Evolutionary conservation across 169 alveolate genomes (phyloP).

Genomic region (Plasmodium falciparum): DNA sequence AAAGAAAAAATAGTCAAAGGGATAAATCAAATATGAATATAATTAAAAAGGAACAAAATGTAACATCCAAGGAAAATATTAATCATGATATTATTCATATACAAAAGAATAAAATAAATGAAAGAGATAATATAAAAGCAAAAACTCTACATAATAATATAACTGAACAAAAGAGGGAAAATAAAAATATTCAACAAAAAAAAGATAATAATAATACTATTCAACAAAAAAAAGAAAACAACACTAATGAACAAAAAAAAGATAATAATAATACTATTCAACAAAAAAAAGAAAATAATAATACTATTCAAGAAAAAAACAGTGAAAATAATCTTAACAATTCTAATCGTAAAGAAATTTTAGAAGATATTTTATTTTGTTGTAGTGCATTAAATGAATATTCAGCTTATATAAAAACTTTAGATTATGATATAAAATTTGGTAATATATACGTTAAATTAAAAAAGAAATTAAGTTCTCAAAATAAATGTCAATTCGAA

Average conservation of each 20-base stretch:
- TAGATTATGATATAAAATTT: conserved; percentile 69
- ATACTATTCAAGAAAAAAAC: background rate
- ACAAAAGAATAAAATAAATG: no score
- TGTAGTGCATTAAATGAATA: conserved; percentile 30
- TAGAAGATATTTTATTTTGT: background rate
- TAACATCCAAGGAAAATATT: no score
- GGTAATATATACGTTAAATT: conserved; percentile 58
- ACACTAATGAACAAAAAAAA: background rate
- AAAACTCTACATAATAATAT: no score
- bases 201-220: background rate
- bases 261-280: background rate
- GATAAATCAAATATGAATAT: no score
- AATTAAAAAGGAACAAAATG: no score
- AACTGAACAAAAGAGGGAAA: background rate
- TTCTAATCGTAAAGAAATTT: no score
- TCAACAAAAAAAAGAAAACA: conserved; percentile 16
- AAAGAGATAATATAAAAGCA: no score
- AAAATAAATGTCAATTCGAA: conserved; percentile 74
- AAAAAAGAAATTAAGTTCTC: conserved; percentile 67
- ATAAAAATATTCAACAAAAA: background rate
- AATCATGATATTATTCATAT: no score
- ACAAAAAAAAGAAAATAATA: background rate
- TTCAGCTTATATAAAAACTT: conserved; percentile 19
- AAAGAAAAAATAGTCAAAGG: no score
- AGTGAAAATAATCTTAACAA: background rate